Percentiles rank a stretch among this genome's conserved stretches.
Conservation (phyloP, 2,329 filamentous ascomycete species). For the Ambrosiella beaveri region DNA sequence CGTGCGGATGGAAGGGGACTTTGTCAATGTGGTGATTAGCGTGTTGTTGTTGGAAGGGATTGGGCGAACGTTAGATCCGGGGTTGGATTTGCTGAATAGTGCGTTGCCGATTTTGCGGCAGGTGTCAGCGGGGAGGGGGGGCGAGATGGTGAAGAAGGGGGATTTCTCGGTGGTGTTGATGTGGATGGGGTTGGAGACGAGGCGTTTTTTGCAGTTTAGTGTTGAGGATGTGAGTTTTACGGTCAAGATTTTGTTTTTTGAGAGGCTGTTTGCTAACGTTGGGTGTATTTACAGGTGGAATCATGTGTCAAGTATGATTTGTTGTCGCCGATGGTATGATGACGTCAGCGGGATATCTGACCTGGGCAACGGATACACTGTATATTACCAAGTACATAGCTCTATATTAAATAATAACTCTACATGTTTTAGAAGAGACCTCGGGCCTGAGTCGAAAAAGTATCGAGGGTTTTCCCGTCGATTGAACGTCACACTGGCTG, state of each 20-base stretch:
- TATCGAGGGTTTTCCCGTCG: no score
- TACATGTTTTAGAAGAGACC: no score
- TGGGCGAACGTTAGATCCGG: slow-evolving; percentile 68
- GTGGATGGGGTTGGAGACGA: slow-evolving; percentile 79
- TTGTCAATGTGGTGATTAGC: slow-evolving; percentile 93
- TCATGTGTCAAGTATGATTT: slow-evolving; percentile 81
- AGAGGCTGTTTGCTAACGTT: neutral
- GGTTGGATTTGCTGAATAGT: slow-evolving; percentile 70
- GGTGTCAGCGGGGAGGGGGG: slow-evolving; percentile 61
- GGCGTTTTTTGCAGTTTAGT: slow-evolving; percentile 77
- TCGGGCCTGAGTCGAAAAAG: no score
- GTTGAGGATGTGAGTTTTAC: slow-evolving; percentile 58
- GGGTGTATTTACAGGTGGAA: slow-evolving; percentile 43
- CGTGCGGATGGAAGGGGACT: slow-evolving; percentile 88
- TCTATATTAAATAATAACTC: neutral
- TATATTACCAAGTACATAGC: neutral
- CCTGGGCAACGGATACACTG: neutral
- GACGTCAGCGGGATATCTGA: neutral
- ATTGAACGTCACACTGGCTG: no score
- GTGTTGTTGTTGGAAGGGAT: slow-evolving; percentile 90
- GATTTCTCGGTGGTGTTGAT: slow-evolving; percentile 77
- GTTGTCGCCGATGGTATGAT: slow-evolving; percentile 66
- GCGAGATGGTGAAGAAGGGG: slow-evolving; percentile 50
- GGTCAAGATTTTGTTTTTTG: neutral
- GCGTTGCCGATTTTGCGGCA: slow-evolving; percentile 81